These are phyloP conservation scores for Chalciporus chontae DNA, from an alignment of 768 basidiomycete species.

Conservation along the genomic window DNA sequence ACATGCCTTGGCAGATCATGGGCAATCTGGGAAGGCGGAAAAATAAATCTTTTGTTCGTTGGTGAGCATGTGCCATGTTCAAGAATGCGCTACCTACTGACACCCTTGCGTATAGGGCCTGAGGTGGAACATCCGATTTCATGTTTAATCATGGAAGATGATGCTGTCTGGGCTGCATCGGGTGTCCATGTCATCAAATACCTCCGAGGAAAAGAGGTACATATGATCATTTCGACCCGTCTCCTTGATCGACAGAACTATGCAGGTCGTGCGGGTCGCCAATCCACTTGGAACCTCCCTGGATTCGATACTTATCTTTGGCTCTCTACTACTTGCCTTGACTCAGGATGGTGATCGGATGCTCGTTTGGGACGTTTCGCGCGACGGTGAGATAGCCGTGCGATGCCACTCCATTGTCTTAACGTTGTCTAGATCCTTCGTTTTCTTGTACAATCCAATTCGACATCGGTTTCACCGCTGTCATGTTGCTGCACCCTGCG, in stretches of 20 bases:
- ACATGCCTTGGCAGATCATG: slow-evolving; percentile 88
- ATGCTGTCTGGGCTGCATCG: slow-evolving; percentile 79
- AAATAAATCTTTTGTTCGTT: slow-evolving; percentile 89
- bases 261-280: slow-evolving; percentile 47
- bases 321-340: slow-evolving; percentile 73
- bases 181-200: slow-evolving; percentile 73
- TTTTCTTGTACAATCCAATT: slow-evolving; percentile 65
- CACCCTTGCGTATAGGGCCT: slow-evolving; percentile 54
- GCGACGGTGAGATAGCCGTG: slow-evolving; percentile 45
- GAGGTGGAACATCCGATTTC: slow-evolving; percentile 72
- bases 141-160: slow-evolving; percentile 76
- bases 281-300: slow-evolving; percentile 65
- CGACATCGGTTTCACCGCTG: slow-evolving; percentile 82
- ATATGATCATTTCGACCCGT: neutral
- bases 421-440: slow-evolving; percentile 17
- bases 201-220: slow-evolving; percentile 83
- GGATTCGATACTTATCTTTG: slow-evolving; percentile 72
- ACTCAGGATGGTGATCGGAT: slow-evolving; percentile 75
- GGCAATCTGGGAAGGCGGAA: slow-evolving; percentile 96
- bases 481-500: slow-evolving; percentile 82
- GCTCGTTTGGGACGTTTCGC: slow-evolving; percentile 70
- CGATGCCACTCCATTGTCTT: slow-evolving; percentile 1
- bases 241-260: slow-evolving; percentile 5
- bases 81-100: slow-evolving; percentile 1
- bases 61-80: slow-evolving; percentile 48